Evolutionary conservation across 352 stramenopile genomes (phyloP).

Genomic region (Globisporangium mamillatum): DNA sequence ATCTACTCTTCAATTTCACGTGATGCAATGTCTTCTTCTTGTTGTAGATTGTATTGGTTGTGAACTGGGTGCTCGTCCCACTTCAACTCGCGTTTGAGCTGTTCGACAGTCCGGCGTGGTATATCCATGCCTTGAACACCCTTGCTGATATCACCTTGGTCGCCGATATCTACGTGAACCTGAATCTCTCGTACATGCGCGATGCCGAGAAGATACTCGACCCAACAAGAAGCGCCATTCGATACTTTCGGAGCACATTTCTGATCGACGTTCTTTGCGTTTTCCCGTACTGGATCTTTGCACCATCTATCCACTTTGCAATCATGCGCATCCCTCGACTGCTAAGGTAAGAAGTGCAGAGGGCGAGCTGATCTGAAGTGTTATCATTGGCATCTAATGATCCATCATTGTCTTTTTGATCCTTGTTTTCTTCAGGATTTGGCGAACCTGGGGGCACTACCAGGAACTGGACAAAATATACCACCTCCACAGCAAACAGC

Average conservation of each 20-base stretch:
- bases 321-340: constrained; percentile 38
- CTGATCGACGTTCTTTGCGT: constrained; percentile 40
- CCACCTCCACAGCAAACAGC: constrained; percentile 41
- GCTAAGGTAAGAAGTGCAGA: constrained; percentile 18
- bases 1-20: not conserved
- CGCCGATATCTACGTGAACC: constrained; percentile 53
- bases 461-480: constrained; percentile 40
- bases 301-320: constrained; percentile 24
- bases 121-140: constrained; percentile 20
- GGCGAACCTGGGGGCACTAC: constrained; percentile 23
- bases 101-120: constrained; percentile 22
- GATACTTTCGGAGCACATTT: constrained; percentile 39
- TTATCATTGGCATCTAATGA: not conserved
- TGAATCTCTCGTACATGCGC: constrained; percentile 49
- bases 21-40: not conserved
- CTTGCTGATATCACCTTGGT: constrained; percentile 32
- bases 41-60: constrained; percentile 18
- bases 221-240: constrained; percentile 28
- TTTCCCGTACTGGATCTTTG: constrained; percentile 42
- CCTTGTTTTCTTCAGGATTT: constrained; percentile 21
- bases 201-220: constrained; percentile 58
- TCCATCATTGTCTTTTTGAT: not conserved
- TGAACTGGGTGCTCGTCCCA: constrained; percentile 52
- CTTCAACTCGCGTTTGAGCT: constrained; percentile 46
- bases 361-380: not conserved